Conservation (phyloP, 2,329 filamentous ascomycete species). For the Plectosphaerella cucumerina region DNA sequence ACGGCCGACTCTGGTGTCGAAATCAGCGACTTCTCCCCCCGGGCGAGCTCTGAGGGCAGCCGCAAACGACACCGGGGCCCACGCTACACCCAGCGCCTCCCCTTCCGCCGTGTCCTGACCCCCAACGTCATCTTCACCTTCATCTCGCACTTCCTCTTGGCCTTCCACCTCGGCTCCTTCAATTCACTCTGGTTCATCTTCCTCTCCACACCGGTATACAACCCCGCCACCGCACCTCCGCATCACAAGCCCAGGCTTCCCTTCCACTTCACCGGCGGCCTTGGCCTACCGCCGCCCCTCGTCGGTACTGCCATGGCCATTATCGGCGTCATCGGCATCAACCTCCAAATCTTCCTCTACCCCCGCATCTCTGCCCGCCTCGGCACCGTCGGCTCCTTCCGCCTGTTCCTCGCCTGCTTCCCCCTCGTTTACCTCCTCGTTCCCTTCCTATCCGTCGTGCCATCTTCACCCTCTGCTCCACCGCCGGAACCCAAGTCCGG, state of each 20-base stretch:
- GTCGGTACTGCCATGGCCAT: conserved; percentile 78
- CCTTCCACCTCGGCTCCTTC: conserved; percentile 72
- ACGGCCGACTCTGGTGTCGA: conserved; percentile 21
- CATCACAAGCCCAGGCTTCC: conserved; percentile 33
- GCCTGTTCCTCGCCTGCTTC: conserved; percentile 65
- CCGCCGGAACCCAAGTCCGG: conserved; percentile 51
- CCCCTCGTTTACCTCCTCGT: conserved; percentile 65
- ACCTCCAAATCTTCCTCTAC: conserved; percentile 68
- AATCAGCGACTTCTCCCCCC: conserved; percentile 8
- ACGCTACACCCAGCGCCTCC: conserved; percentile 42
- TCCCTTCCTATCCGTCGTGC: conserved; percentile 68
- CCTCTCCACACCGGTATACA: conserved; percentile 64
- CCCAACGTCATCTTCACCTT: conserved; percentile 51
- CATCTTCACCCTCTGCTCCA: conserved; percentile 41
- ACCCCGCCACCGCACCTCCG: conserved; percentile 28
- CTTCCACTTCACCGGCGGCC: conserved; percentile 67
- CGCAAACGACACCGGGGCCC: conserved; percentile 11
- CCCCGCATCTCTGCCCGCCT: conserved; percentile 61
- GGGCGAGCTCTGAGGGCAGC: conserved; percentile 2
- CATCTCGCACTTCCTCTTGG: conserved; percentile 63
- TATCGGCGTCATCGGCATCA: conserved; percentile 71
- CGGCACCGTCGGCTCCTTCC: conserved; percentile 65
- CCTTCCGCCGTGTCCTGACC: conserved; percentile 52
- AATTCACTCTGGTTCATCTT: conserved; percentile 75
- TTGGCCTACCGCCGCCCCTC: conserved; percentile 66